Percentiles rank a stretch among this genome's conserved stretches.
Evolutionary conservation across 1,284 basidiomycete genomes (phyloP).

Genomic region (Xanthoconium separans): DNA sequence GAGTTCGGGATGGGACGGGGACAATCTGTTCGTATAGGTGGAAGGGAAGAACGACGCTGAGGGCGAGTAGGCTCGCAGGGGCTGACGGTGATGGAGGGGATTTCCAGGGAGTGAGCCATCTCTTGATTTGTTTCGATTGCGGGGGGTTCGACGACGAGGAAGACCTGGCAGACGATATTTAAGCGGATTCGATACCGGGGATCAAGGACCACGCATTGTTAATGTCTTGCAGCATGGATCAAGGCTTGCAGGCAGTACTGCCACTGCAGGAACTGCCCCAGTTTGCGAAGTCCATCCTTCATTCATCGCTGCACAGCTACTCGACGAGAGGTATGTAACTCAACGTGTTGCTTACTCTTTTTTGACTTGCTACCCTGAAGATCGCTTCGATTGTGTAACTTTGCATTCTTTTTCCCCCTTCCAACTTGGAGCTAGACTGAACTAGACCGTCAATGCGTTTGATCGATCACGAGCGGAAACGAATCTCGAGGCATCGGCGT

Average conservation of each 20-base stretch:
- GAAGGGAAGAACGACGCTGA: constrained; percentile 25
- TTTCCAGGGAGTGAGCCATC: constrained; percentile 13
- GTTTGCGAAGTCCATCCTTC: constrained; percentile 3
- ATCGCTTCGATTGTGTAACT: background rate
- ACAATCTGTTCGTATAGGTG: constrained; percentile 13
- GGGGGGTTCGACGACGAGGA: background rate
- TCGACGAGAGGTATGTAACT: background rate
- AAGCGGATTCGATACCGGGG: constrained; percentile 7
- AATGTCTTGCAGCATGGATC: constrained; percentile 17
- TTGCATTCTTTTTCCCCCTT: background rate
- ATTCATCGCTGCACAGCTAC: constrained; percentile 11
- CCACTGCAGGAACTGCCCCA: constrained; percentile 10
- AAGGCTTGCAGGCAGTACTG: constrained; percentile 12
- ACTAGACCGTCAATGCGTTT: constrained; percentile 7
- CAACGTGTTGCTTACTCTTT: constrained; percentile 10
- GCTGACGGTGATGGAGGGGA: constrained; percentile 12
- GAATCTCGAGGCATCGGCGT: constrained; percentile 28
- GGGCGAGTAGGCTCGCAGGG: constrained; percentile 1
- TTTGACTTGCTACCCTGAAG: background rate
- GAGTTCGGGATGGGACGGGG: constrained; percentile 72
- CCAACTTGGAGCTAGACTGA: constrained; percentile 7
- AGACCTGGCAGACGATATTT: constrained; percentile 10
- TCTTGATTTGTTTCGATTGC: constrained; percentile 5
- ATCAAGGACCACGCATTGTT: background rate
- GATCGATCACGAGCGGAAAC: constrained; percentile 27